Evolutionary conservation across 192 early-diverging fungal genomes (phyloP).

Genomic region (Coemansia reversa): DNA sequence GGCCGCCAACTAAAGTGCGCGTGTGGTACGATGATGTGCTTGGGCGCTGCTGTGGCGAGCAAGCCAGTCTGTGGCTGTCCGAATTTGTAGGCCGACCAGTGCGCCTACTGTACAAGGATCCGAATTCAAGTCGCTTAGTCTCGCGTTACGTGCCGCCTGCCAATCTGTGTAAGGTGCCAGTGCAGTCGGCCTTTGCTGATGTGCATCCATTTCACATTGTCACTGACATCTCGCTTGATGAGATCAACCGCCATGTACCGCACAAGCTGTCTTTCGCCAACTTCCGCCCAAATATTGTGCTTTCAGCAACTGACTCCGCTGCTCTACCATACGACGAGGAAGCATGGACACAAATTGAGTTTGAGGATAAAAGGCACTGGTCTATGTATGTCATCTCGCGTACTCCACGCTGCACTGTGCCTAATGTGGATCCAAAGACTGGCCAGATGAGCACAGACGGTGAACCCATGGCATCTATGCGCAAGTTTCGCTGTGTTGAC

Average conservation of each 20-base stretch:
- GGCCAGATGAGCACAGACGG: slow-evolving; percentile 51
- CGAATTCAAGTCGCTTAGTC: slow-evolving; percentile 17
- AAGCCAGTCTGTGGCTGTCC: slow-evolving; percentile 28
- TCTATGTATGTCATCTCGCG: slow-evolving; percentile 58
- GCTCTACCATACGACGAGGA: slow-evolving; percentile 72
- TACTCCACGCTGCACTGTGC: slow-evolving; percentile 63
- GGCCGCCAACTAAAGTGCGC: slow-evolving; percentile 16
- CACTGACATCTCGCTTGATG: slow-evolving; percentile 57
- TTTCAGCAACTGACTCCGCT: slow-evolving; percentile 33
- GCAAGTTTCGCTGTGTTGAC: slow-evolving; percentile 54
- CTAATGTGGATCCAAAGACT: slow-evolving; percentile 57
- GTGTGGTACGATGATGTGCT: slow-evolving; percentile 48
- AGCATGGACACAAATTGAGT: slow-evolving; percentile 59
- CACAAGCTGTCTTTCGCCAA: slow-evolving; percentile 52
- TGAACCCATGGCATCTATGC: slow-evolving; percentile 58
- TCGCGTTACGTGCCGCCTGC: slow-evolving; percentile 32
- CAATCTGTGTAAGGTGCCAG: slow-evolving; percentile 14
- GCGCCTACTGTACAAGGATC: slow-evolving; percentile 40
- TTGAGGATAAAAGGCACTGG: slow-evolving; percentile 29
- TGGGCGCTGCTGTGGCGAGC: slow-evolving; percentile 28
- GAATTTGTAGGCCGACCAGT: slow-evolving; percentile 31
- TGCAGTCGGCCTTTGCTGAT: slow-evolving; percentile 76
- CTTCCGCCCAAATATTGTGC: slow-evolving; percentile 79
- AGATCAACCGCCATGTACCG: slow-evolving; percentile 62
- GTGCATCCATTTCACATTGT: slow-evolving; percentile 71